Conservation (phyloP, 2,329 filamentous ascomycete genomes). For the Botryotinia narcissicola region DNA sequence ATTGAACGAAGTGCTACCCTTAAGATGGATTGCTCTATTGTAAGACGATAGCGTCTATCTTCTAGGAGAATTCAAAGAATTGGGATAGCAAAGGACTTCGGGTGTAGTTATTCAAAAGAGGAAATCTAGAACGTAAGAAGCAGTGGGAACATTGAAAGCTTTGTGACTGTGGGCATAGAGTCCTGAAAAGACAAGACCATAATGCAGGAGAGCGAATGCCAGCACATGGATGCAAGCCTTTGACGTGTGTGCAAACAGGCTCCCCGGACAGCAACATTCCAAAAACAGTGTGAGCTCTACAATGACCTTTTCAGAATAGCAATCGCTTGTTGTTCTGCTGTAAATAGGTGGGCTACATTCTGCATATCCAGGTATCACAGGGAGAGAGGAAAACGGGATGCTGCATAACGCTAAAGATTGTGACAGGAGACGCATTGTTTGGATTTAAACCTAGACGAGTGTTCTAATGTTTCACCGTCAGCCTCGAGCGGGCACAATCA, state of each 20-base stretch:
- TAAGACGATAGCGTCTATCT: conserved; percentile 31
- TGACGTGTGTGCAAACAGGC: conserved; percentile 35
- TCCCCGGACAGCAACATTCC: conserved; percentile 35
- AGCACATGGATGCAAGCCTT: conserved; percentile 36
- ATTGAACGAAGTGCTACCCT: conserved; percentile 30
- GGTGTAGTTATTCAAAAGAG: conserved; percentile 37
- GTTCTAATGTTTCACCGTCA: conserved; percentile 29
- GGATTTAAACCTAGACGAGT: conserved; percentile 21
- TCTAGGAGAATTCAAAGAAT: conserved; percentile 36
- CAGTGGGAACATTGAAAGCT: conserved; percentile 13
- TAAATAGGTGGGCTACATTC: conserved; percentile 20
- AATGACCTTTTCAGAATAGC: conserved; percentile 25
- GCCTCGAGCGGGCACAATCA: conserved; percentile 33
- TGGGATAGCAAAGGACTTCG: conserved; percentile 35
- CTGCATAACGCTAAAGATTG: conserved; percentile 28
- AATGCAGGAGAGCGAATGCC: conserved; percentile 36
- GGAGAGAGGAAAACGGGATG: conserved; percentile 16
- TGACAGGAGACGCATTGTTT: conserved; percentile 22
- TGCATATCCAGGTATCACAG: conserved; percentile 24
- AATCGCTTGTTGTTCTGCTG: conserved; percentile 28
- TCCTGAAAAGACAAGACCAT: conserved; percentile 29
- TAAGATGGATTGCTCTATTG: conserved; percentile 34
- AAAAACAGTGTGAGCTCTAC: conserved; percentile 21
- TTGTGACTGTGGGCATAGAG: conserved; percentile 22
- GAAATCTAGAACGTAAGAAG: conserved; percentile 11